Conservation (phyloP, 345 rosid genomes). For the Citrus unshiu region DNA sequence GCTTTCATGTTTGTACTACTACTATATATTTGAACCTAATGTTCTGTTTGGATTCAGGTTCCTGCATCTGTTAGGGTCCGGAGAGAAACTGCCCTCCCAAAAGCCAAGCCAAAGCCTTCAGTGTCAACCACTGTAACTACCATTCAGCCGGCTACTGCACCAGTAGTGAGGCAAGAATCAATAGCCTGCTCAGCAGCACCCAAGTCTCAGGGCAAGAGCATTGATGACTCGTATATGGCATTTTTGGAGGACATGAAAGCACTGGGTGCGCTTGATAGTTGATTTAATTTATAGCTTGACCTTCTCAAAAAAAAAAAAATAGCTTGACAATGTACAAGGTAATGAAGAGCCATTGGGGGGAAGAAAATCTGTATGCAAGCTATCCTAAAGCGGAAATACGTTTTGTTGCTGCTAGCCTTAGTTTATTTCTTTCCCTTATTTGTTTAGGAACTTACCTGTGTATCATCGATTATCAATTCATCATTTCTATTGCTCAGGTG, state of each 20-base stretch:
- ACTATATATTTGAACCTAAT: background rate
- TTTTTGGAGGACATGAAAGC: slow-evolving; percentile 99
- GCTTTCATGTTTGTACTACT: background rate
- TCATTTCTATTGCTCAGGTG: background rate
- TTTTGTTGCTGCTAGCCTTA: background rate
- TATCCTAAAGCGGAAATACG: background rate
- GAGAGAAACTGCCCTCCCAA: slow-evolving; percentile 66
- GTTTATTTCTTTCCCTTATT: background rate
- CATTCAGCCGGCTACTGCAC: slow-evolving; percentile 41
- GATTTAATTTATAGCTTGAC: slow-evolving; percentile 9
- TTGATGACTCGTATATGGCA: slow-evolving; percentile 83
- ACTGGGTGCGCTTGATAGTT: slow-evolving; percentile 91
- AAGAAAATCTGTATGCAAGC: background rate
- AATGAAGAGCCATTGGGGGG: background rate
- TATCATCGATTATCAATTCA: background rate
- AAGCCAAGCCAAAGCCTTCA: slow-evolving; percentile 66
- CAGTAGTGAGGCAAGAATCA: slow-evolving; percentile 45
- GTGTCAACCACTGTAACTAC: slow-evolving; percentile 21
- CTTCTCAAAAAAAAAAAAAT: too few relatives aligned
- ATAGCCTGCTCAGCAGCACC: slow-evolving; percentile 39
- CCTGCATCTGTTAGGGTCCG: slow-evolving; percentile 97
- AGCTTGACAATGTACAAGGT: background rate
- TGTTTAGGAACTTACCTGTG: background rate
- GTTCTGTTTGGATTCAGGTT: slow-evolving; percentile 42
- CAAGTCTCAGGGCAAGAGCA: slow-evolving; percentile 70